phyloP scores from a whole-genome alignment of 2,329 filamentous ascomycete species.

The Arachnomyces sp. region DNA sequence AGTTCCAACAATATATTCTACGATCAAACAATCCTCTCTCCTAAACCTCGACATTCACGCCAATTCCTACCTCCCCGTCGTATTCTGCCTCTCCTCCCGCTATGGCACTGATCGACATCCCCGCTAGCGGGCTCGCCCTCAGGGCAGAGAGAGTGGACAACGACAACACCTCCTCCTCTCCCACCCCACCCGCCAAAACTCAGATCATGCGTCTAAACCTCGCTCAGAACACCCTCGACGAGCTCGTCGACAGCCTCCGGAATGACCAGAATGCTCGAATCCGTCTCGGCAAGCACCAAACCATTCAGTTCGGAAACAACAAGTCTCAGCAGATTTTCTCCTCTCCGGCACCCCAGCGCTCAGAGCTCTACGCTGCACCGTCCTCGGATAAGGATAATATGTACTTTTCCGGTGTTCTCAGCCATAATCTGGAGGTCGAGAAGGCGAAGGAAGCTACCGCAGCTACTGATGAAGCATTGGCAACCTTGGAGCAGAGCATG shows the following conservation, averaged over 20 bases:
- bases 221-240: constrained; percentile 37
- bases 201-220: constrained; percentile 43
- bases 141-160: constrained; percentile 20
- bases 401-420: constrained; percentile 50
- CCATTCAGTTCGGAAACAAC: constrained; percentile 48
- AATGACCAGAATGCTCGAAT: constrained; percentile 37
- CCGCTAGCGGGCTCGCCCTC: constrained; percentile 35
- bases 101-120: constrained; percentile 32
- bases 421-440: constrained; percentile 50
- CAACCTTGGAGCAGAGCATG: constrained; percentile 52
- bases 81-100: constrained; percentile 19
- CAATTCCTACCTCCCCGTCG: constrained; percentile 10
- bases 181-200: constrained; percentile 24
- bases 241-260: constrained; percentile 37
- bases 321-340: constrained; percentile 50
- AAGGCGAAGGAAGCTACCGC: constrained; percentile 49
- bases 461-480: constrained; percentile 53
- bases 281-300: constrained; percentile 43
- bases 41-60: constrained; percentile 6
- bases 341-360: constrained; percentile 46
- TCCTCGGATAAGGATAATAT: constrained; percentile 38
- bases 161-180: constrained; percentile 17
- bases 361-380: constrained; percentile 49
- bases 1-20: not conserved
- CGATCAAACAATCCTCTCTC: constrained; percentile 1